Evolutionary conservation across 441 rosid species (phyloP).

Genomic region (Eutrema salsugineum): DNA sequence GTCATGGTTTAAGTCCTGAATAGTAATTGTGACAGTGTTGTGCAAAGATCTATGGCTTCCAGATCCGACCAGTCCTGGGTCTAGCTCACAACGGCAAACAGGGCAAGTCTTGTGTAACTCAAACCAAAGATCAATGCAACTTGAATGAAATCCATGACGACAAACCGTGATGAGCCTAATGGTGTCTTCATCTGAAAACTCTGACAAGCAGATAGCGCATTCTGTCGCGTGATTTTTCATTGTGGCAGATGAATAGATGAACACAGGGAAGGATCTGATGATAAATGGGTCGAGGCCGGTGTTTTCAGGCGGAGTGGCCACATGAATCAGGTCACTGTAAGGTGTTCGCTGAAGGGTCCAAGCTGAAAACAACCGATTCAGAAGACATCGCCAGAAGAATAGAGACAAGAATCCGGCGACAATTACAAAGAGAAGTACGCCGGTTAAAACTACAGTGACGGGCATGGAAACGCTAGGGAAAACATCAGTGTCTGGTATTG

Average conservation of each 20-base stretch:
- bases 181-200: constrained; percentile 57
- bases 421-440: constrained; percentile 52
- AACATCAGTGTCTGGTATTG: constrained; percentile 25
- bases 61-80: constrained; percentile 30
- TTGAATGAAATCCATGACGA: constrained; percentile 70
- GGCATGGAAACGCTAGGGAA: constrained; percentile 38
- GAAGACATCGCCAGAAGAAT: constrained; percentile 56
- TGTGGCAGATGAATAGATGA: constrained; percentile 40
- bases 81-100: constrained; percentile 74
- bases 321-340: constrained; percentile 28
- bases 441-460: constrained; percentile 40
- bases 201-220: constrained; percentile 77
- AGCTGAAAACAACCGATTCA: constrained; percentile 34
- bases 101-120: constrained; percentile 79
- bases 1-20: constrained; percentile 16
- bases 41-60: constrained; percentile 21
- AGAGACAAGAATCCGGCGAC: constrained; percentile 53
- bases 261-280: constrained; percentile 53
- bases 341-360: constrained; percentile 44
- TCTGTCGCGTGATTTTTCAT: constrained; percentile 58
- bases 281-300: constrained; percentile 64
- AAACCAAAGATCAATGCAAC: constrained; percentile 90
- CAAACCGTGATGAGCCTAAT: constrained; percentile 69
- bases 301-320: constrained; percentile 12
- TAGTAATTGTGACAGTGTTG: constrained; percentile 12